Conservation (phyloP, 371 early-diverging fungal genomes). For the Mucor circinelloides region DNA sequence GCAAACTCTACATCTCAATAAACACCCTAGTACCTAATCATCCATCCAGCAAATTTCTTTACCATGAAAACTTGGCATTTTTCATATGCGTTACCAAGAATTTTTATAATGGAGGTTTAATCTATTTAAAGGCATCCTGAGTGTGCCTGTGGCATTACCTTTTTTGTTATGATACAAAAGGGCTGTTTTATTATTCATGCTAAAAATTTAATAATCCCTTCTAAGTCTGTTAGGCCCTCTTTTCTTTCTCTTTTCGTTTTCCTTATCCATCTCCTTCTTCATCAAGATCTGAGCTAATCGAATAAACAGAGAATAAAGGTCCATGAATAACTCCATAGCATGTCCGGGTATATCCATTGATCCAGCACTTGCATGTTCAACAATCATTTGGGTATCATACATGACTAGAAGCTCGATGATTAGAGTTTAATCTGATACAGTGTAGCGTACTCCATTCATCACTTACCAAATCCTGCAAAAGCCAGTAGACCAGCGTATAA, state of each 20-base stretch:
- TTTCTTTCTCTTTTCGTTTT: conserved; percentile 19
- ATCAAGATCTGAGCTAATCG: conserved; percentile 49
- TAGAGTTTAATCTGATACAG: background rate
- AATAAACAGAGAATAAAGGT: conserved; percentile 58
- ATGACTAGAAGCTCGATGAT: conserved; percentile 33
- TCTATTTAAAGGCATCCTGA: no score
- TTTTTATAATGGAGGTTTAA: no score
- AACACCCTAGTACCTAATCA: background rate
- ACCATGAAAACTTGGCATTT: background rate
- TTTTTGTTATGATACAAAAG: no score
- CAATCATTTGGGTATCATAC: conserved; percentile 68
- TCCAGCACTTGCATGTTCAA: conserved; percentile 56
- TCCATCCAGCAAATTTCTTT: background rate
- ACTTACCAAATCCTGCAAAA: conserved; percentile 52
- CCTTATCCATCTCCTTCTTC: conserved; percentile 39
- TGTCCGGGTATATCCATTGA: conserved; percentile 48
- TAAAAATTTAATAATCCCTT: conserved; percentile 8
- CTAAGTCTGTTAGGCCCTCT: conserved; percentile 9
- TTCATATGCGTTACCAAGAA: background rate
- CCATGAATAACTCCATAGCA: conserved; percentile 57
- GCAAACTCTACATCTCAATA: background rate
- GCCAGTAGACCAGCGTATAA: conserved; percentile 58
- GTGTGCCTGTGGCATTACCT: no score
- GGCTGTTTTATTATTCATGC: no score
- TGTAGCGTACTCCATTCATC: background rate